These are phyloP conservation scores for Apodospora peruviana DNA, from an alignment of 495 filamentous ascomycete species.

Conservation along the genomic window DNA sequence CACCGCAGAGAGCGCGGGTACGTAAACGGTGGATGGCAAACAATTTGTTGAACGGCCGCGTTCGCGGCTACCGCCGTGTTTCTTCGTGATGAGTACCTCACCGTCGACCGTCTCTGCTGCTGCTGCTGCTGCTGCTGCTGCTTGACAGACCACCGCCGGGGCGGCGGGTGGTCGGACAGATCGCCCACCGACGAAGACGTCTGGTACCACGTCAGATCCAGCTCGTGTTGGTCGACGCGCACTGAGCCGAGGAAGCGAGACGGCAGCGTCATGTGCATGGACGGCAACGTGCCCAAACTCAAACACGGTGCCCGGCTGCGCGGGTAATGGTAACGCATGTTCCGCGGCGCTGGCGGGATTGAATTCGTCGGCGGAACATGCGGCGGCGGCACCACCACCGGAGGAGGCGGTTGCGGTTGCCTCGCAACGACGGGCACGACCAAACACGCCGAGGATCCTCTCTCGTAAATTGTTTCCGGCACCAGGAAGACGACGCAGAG, in stretches of 20 bases:
- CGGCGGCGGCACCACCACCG: too few species aligned
- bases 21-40: conserved; percentile 14
- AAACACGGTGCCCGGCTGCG: conserved; percentile 12
- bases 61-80: neutral
- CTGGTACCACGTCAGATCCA: conserved; percentile 13
- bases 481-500: conserved; percentile 40
- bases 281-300: conserved; percentile 18
- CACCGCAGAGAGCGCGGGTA: conserved; percentile 15
- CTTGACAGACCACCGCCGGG: neutral
- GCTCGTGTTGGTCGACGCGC: neutral
- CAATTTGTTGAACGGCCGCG: too few species aligned
- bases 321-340: conserved; percentile 8
- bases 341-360: too few species aligned
- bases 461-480: conserved; percentile 51
- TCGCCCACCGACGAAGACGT: conserved; percentile 8
- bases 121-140: neutral
- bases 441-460: conserved; percentile 9
- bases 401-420: too few species aligned
- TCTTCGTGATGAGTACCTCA: neutral
- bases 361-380: too few species aligned
- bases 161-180: neutral
- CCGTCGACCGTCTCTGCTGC: neutral
- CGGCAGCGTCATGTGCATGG: conserved; percentile 21
- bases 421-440: conserved; percentile 13
- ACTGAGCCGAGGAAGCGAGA: conserved; percentile 13